phyloP scores from a whole-genome alignment of 2,329 filamentous ascomycete genomes.

The Xylariales sp. region DNA sequence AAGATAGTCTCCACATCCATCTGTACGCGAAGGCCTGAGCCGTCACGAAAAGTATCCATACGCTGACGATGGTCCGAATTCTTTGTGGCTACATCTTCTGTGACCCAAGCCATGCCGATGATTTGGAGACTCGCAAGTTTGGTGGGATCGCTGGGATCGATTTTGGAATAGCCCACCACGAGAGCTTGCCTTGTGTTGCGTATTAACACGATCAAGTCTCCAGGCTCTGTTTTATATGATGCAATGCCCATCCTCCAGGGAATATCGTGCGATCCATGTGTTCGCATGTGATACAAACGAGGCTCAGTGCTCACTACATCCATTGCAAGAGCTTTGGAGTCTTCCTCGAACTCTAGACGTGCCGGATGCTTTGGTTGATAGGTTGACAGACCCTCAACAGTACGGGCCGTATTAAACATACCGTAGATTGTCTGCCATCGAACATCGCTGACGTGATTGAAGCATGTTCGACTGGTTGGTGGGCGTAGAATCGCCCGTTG shows the following conservation, averaged over 20 bases:
- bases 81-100: background rate
- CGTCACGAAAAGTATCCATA: background rate
- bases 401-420: too few species aligned
- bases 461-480: background rate
- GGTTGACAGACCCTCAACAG: too few species aligned
- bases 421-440: slow-evolving; percentile 1
- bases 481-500: slow-evolving; percentile 3
- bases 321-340: background rate
- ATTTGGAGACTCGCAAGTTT: background rate
- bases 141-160: too few species aligned
- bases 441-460: slow-evolving; percentile 6
- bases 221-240: slow-evolving; percentile 2
- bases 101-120: slow-evolving; percentile 2
- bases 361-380: too few species aligned
- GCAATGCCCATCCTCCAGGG: slow-evolving; percentile 9
- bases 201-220: slow-evolving; percentile 6
- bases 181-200: slow-evolving; percentile 1
- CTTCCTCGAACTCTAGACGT: too few species aligned
- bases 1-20: slow-evolving; percentile 6
- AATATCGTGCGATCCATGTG: background rate
- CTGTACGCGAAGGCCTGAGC: background rate
- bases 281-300: background rate
- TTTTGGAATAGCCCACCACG: background rate
- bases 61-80: background rate
- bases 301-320: background rate